phyloP scores from a whole-genome alignment of 148 eudicot genomes.

The Cornus florida region DNA sequence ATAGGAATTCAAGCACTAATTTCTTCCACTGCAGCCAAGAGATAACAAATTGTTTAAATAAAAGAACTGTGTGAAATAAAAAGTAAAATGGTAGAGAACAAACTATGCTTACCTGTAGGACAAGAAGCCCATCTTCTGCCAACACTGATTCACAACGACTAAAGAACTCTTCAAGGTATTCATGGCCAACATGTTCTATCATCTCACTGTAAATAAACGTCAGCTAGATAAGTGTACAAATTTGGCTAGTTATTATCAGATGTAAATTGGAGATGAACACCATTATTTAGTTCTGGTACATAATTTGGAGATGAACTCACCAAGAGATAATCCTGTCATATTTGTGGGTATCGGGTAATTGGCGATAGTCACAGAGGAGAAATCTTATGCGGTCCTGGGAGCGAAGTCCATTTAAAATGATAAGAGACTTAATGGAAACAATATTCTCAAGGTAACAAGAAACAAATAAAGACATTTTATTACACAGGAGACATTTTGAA shows the following conservation, averaged over 20 bases:
- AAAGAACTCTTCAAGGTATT: slow-evolving; percentile 75
- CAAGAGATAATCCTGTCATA: slow-evolving; percentile 86
- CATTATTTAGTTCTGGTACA: too few relatives aligned
- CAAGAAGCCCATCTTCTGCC: slow-evolving; percentile 71
- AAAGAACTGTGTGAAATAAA: too few relatives aligned
- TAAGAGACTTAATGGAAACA: not conserved
- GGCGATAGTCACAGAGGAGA: slow-evolving; percentile 84
- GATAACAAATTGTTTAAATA: too few relatives aligned
- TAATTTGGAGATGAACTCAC: slow-evolving; percentile 32
- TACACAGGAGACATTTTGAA: too few relatives aligned
- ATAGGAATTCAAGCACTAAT: too few relatives aligned
- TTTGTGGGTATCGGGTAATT: slow-evolving; percentile 49
- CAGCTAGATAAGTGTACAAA: not conserved
- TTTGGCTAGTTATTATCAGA: not conserved
- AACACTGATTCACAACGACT: slow-evolving; percentile 61
- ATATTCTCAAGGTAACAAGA: not conserved
- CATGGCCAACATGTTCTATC: slow-evolving; percentile 91
- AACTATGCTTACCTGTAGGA: slow-evolving; percentile 62
- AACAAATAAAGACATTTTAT: not conserved
- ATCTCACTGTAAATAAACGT: slow-evolving; percentile 59
- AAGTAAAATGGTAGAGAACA: too few relatives aligned
- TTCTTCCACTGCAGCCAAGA: too few relatives aligned
- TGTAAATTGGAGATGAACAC: not conserved
- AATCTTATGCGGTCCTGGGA: slow-evolving; percentile 71
- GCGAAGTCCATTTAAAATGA: not conserved